phyloP scores from a whole-genome alignment of 176 grass and related monocot species.

The Alloteropsis semialata region DNA sequence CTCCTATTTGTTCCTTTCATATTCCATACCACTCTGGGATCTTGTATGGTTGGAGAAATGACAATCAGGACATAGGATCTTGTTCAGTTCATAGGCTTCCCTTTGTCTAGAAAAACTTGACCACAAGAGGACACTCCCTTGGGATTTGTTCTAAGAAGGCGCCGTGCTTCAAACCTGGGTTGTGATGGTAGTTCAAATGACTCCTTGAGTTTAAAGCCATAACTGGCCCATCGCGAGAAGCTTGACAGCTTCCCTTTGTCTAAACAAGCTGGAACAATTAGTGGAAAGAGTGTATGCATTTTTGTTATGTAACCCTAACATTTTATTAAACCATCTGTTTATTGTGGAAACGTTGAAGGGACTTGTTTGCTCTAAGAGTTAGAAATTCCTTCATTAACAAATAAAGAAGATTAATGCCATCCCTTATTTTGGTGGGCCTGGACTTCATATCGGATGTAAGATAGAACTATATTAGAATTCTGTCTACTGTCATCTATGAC shows the following conservation, averaged over 20 bases:
- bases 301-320: not conserved
- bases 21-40: not conserved
- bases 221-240: too few species aligned
- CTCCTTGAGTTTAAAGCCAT: too few species aligned
- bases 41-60: slow-evolving; percentile 6
- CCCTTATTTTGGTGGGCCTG: not conserved
- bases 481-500: not conserved
- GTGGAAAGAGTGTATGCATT: not conserved
- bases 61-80: not conserved
- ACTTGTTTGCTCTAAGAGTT: not conserved
- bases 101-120: not conserved
- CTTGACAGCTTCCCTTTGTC: not conserved
- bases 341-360: not conserved
- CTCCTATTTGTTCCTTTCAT: not conserved
- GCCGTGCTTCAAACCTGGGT: too few species aligned
- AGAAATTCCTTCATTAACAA: not conserved
- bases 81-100: not conserved
- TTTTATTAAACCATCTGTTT: not conserved
- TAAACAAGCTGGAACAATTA: not conserved
- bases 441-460: not conserved
- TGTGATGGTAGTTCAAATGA: too few species aligned
- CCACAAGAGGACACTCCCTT: too few species aligned
- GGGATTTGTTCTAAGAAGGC: too few species aligned
- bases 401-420: not conserved
- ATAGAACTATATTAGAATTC: not conserved